Evolutionary conservation across 441 rosid genomes (phyloP).

Genomic region (Biscutella laevigata): DNA sequence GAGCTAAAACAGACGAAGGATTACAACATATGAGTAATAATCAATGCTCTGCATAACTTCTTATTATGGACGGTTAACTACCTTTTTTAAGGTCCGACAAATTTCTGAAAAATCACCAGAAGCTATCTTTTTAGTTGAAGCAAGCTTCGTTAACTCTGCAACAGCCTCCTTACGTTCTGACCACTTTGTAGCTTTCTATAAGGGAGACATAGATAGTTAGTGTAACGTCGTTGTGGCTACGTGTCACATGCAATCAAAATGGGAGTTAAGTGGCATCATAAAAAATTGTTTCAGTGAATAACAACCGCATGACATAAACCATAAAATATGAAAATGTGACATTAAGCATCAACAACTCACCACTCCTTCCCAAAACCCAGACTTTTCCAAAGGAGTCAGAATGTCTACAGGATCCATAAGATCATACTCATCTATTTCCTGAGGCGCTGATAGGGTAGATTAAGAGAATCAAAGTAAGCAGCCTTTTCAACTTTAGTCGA

Average conservation of each 20-base stretch:
- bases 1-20: conserved; percentile 12
- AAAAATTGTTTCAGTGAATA: conserved; percentile 2
- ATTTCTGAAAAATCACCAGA: conserved; percentile 96
- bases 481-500: conserved; percentile 2
- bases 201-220: conserved; percentile 11
- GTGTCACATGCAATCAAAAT: background rate
- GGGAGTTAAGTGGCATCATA: background rate
- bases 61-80: conserved; percentile 21
- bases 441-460: conserved; percentile 57
- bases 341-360: too few species aligned
- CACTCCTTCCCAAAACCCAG: conserved; percentile 99
- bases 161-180: conserved; percentile 96
- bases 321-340: background rate
- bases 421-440: conserved; percentile 92
- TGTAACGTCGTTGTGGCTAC: too few species aligned
- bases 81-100: conserved; percentile 93
- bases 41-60: conserved; percentile 14
- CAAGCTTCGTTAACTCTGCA: conserved; percentile 90
- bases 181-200: conserved; percentile 98
- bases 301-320: background rate
- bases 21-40: background rate
- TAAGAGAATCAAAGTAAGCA: conserved; percentile 13
- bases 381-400: conserved; percentile 88
- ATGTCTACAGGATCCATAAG: conserved; percentile 95
- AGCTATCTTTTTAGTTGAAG: conserved; percentile 84